Percentiles rank a stretch among this genome's conserved stretches.
Conservation (phyloP, 352 stramenopile genomes). For the Pythium utonaiense region DNA sequence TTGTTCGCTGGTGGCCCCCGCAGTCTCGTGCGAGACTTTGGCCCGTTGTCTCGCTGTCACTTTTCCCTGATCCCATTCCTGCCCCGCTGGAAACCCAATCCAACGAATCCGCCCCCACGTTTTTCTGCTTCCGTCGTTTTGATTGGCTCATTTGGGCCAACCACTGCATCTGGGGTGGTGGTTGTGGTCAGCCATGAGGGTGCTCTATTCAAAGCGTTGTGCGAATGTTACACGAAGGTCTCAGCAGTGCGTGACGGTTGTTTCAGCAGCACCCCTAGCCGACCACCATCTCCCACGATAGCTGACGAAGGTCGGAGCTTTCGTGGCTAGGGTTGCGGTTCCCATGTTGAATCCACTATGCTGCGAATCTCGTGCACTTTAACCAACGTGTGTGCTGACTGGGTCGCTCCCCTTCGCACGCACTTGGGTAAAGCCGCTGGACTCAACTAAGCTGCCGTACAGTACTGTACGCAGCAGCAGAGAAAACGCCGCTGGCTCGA, state of each 20-base stretch:
- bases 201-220: slow-evolving; percentile 1
- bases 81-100: no score
- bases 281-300: slow-evolving; percentile 12
- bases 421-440: no score
- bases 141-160: slow-evolving; percentile 7
- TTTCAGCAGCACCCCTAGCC: slow-evolving; percentile 11
- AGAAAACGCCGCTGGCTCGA: no score
- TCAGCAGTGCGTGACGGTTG: slow-evolving; percentile 23
- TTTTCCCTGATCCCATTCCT: no score
- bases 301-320: slow-evolving; percentile 25
- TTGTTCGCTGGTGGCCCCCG: slow-evolving; percentile 6
- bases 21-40: slow-evolving; percentile 4
- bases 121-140: not conserved
- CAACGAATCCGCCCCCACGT: not conserved
- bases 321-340: slow-evolving; percentile 8
- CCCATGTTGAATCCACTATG: no score
- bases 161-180: not conserved
- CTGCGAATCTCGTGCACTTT: not conserved
- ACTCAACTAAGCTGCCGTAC: not conserved
- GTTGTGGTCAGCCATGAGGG: slow-evolving; percentile 8
- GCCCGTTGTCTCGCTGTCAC: slow-evolving; percentile 17
- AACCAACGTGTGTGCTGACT: not conserved
- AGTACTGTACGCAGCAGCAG: no score
- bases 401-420: no score
- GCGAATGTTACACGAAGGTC: slow-evolving; percentile 24